Conservation (phyloP, 108 stramenopile species). For the Stephanodiscus triporus region DNA sequence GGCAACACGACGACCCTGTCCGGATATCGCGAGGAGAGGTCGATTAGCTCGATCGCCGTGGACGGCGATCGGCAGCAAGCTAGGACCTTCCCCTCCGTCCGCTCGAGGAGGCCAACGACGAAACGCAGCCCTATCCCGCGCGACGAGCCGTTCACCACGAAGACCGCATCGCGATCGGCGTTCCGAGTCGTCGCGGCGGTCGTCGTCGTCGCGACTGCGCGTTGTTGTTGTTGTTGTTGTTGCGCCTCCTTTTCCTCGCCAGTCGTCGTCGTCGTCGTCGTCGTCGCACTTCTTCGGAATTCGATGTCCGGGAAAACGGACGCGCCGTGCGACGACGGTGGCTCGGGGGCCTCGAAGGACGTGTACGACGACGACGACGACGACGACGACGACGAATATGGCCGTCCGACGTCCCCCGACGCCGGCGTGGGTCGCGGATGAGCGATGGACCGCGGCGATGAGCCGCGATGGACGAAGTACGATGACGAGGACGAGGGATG, state of each 20-base stretch:
- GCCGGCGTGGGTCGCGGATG: neutral
- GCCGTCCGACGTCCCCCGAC: no score
- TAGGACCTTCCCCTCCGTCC: constrained; percentile 68
- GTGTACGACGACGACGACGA: neutral
- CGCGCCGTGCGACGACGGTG: neutral
- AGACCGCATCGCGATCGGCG: constrained; percentile 73
- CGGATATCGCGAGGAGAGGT: constrained; percentile 19
- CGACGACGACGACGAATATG: neutral
- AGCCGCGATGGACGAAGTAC: no score
- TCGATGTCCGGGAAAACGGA: neutral
- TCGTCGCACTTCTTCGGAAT: neutral
- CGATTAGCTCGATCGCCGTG: constrained; percentile 33
- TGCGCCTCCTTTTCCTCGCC: no score
- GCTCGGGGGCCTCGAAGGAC: neutral
- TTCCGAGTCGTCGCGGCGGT: constrained; percentile 28
- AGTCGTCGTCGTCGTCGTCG: neutral
- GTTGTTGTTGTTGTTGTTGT: neutral
- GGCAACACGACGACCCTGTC: constrained; percentile 48
- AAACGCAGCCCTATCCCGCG: constrained; percentile 82
- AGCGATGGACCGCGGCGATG: no score
- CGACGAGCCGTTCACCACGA: constrained; percentile 75
- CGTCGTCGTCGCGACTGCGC: neutral
- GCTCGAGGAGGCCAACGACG: constrained; percentile 49
- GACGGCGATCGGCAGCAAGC: constrained; percentile 77
- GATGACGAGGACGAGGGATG: no score